Evolutionary conservation across 306 rosid genomes (phyloP), one percentile per base, ranked within the genome.

Genomic region (Cucumis cinereus): DNA sequence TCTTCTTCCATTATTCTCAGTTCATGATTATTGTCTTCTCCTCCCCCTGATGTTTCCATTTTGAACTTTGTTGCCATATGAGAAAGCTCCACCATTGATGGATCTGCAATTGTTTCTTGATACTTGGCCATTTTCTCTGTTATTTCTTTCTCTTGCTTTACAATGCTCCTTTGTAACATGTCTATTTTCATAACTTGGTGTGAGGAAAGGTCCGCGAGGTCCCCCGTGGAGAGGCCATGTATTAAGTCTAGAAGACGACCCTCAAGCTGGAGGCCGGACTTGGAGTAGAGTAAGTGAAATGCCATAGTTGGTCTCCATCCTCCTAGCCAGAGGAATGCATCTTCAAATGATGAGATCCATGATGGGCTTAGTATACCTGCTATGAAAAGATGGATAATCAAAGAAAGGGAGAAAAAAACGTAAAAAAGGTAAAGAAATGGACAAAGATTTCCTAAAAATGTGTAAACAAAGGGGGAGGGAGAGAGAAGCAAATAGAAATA

Each of bases 281-380:
- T 91, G 5, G 91, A 84, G 75, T 88, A 86, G 6, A 91, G 81
- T 40, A 91, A 60, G 49, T 89, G 92, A 55, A 89, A 85, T 30
- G 90, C 90, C 89, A 77, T 81, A 49, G 82, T 88, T 8, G 97
- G 97, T 35, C 92, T 79, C 92, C 92, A 88, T n/a, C 91, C 97
- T 1, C 91, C 97, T 69, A 91, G 81, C 92, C 97, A 88, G 10
- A 86, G 88, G 76, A 88, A 88, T n/a, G 92, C 91, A 0, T 81
- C 84, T 74, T 89, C 95, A 6, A 91, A 62, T 1, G 92, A 56
- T 73, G 87, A 85, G 19, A 20, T 71, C 92, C 97, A 89, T 10
- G 86, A 7, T 1, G 90, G 88, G 1, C 90, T 79, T 1, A 88
- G 36, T 79, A 91, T 77, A 12, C 52, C 52, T 45, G 52, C 11